Base-by-base conservation (phyloP, 768 basidiomycete genomes). In the Boletus subparvulus region DNA sequence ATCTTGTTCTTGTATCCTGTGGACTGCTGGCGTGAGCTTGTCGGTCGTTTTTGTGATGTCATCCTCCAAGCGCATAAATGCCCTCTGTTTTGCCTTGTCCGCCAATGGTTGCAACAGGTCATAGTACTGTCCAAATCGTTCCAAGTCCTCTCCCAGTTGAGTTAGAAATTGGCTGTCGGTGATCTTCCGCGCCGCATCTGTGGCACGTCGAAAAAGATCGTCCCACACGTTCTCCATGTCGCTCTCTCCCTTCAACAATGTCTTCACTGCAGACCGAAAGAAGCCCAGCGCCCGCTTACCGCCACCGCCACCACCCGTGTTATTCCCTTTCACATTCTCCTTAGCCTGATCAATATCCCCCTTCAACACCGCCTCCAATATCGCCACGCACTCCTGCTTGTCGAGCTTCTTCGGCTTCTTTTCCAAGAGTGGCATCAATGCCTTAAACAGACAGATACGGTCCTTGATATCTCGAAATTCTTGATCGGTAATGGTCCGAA, bases 381-480 rank as follows among this genome's bases (percentile, higher is more conserved):
- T 21, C 21, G 21, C 21, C 21, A 21, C 21, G 21, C 21, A 21
- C 21, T 21, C 21, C 21, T 21, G 21, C 21, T 21, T 21, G 21
- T 21, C 21, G 21, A 21, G 21, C 21, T 21, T 21, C 21, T 21
- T 21, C 21, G 21, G 21, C 21, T 21, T 21, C 21, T 21, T 21
- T 21, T 21, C 21, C 21, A 58, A n/a, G 8, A 55, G 45, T 0
- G 41, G 11, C 6, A 0, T 0, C 2, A 71, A 19, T 17, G 46
- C 56, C 28, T 57, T 58, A 30, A 61, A 54, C 3, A 61, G 4
- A 21, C 40, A 28, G 16, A 71, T 46, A 10, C 54, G 65, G 0
- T 62, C 39, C 50, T 71, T 71, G n/a, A 40, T 26, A 6, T 0
- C 1, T 36, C 14, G 53, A 51, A 62, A 67, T 0, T 65, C 65